phyloP scores from a whole-genome alignment of 2,329 filamentous ascomycete species.

The Fusarium musae region DNA sequence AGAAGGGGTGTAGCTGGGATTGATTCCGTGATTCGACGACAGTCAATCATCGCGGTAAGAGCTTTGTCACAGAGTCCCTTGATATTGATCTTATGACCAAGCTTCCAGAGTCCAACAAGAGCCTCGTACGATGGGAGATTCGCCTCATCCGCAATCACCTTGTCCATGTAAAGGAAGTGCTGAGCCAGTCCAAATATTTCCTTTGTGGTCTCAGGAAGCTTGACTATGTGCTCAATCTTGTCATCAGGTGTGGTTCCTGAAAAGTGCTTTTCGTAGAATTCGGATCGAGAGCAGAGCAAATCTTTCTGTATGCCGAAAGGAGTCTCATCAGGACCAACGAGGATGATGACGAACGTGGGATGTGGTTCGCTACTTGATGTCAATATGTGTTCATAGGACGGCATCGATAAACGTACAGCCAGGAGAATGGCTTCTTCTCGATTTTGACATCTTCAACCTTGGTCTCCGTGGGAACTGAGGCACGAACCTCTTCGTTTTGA shows the following conservation, averaged over 20 bases:
- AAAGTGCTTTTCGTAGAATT: slow-evolving; percentile 61
- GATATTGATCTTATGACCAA: slow-evolving; percentile 63
- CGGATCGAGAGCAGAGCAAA: slow-evolving; percentile 64
- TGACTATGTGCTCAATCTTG: slow-evolving; percentile 62
- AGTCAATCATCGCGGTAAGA: slow-evolving; percentile 68
- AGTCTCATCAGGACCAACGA: slow-evolving; percentile 62
- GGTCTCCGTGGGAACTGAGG: slow-evolving; percentile 8
- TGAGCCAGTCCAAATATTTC: slow-evolving; percentile 67
- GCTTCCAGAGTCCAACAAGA: slow-evolving; percentile 67
- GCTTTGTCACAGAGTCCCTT: slow-evolving; percentile 66
- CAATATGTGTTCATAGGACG: not conserved
- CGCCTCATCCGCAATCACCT: slow-evolving; percentile 56
- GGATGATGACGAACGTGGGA: slow-evolving; percentile 64
- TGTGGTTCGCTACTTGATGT: slow-evolving; percentile 60
- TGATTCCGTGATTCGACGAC: slow-evolving; percentile 60
- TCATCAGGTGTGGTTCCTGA: slow-evolving; percentile 48
- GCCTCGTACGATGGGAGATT: slow-evolving; percentile 63
- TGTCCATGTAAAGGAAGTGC: slow-evolving; percentile 64
- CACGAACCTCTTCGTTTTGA: slow-evolving; percentile 17
- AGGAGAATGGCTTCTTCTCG: slow-evolving; percentile 49
- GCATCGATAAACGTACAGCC: slow-evolving; percentile 48
- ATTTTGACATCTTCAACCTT: slow-evolving; percentile 17
- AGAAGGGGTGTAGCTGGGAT: slow-evolving; percentile 70
- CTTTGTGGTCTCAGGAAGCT: slow-evolving; percentile 58
- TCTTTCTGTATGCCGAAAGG: slow-evolving; percentile 70